These are phyloP conservation scores for Cnidoscolus chayamansa DNA, from an alignment of 441 rosid genomes.

Conservation along the genomic window DNA sequence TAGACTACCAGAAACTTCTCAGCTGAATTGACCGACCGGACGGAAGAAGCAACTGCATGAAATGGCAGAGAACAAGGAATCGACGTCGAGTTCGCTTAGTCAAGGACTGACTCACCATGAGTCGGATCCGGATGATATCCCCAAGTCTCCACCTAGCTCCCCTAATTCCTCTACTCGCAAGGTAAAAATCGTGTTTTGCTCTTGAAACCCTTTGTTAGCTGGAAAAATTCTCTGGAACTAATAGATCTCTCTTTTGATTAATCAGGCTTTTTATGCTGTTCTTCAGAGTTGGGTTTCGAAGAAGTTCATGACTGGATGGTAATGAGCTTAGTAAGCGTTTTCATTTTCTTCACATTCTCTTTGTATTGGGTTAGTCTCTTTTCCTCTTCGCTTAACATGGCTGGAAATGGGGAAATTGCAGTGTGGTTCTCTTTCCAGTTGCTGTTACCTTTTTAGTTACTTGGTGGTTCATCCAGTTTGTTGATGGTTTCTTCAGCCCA, in stretches of 20 bases:
- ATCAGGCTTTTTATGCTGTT: conserved; percentile 77
- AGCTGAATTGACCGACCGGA: background rate
- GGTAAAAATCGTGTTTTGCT: conserved; percentile 29
- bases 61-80: conserved; percentile 62
- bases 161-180: conserved; percentile 79
- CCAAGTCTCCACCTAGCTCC: conserved; percentile 65
- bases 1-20: background rate
- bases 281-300: conserved; percentile 88
- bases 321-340: conserved; percentile 24
- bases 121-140: conserved; percentile 44
- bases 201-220: background rate
- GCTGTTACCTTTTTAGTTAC: conserved; percentile 84
- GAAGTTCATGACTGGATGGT: conserved; percentile 95
- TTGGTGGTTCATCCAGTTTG: conserved; percentile 97
- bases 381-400: conserved; percentile 11
- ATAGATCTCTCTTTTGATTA: conserved; percentile 16
- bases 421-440: conserved; percentile 85
- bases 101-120: conserved; percentile 58
- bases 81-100: conserved; percentile 58
- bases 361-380: background rate
- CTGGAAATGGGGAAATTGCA: conserved; percentile 41
- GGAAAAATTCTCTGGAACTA: background rate
- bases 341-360: conserved; percentile 1
- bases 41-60: background rate
- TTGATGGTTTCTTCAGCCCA: conserved; percentile 92